These are phyloP conservation scores for Penstemon eatonii DNA, from an alignment of 257 asterid genomes.

Conservation along the genomic window DNA sequence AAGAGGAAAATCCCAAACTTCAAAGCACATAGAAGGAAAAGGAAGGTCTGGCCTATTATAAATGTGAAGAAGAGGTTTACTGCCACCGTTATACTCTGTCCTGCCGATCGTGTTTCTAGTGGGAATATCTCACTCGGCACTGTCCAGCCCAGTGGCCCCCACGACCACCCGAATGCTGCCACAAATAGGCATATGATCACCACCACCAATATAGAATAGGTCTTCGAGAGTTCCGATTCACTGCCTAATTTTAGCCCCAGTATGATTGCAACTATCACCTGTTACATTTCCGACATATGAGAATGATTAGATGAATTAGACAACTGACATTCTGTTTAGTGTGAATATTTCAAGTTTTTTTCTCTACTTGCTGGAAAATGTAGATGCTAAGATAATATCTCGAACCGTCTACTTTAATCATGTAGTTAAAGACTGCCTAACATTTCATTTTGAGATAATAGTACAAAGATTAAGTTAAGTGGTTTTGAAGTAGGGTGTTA, in stretches of 20 bases:
- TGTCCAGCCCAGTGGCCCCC: conserved; percentile 96
- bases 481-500: no score
- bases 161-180: conserved; percentile 82
- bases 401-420: background rate
- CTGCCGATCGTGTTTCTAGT: conserved; percentile 77
- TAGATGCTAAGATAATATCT: background rate
- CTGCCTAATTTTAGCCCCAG: conserved; percentile 60
- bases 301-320: background rate
- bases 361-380: background rate
- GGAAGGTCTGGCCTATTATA: conserved; percentile 68
- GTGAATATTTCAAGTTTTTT: no score
- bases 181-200: conserved; percentile 69
- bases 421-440: background rate
- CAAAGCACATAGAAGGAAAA: conserved; percentile 67
- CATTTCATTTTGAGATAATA: no score
- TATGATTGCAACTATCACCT: conserved; percentile 58
- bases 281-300: conserved; percentile 8
- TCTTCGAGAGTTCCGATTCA: conserved; percentile 58
- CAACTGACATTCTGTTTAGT: background rate
- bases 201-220: conserved; percentile 59
- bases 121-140: conserved; percentile 95
- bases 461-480: no score
- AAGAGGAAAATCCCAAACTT: conserved; percentile 83
- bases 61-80: conserved; percentile 76
- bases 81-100: conserved; percentile 88